Conservation (phyloP, 202 grass and related monocot species). For the Panicum virgatum region DNA sequence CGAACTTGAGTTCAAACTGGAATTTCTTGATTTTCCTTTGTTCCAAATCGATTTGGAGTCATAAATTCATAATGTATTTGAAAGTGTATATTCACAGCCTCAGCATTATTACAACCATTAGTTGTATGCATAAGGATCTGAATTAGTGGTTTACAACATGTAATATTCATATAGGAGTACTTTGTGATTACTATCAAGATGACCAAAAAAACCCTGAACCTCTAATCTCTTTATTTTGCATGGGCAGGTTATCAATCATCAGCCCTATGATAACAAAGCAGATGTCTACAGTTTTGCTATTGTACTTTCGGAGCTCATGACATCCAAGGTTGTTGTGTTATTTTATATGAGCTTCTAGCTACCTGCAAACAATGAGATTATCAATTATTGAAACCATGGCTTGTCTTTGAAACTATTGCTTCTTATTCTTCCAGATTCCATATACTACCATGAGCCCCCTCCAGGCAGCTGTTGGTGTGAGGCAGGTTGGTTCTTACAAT, state of each 20-base stretch:
- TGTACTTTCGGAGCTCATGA: conserved; percentile 81
- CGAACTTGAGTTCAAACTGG: background rate
- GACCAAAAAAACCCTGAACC: background rate
- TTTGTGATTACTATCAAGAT: background rate
- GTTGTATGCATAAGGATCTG: background rate
- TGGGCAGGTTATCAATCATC: conserved; percentile 83
- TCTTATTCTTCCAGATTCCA: conserved; percentile 51
- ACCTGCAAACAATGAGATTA: background rate
- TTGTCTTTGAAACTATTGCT: background rate
- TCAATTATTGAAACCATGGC: background rate
- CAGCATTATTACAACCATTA: background rate
- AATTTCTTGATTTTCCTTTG: background rate
- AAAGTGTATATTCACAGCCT: background rate
- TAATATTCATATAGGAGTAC: background rate
- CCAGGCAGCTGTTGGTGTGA: conserved; percentile 72
- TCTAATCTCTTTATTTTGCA: background rate
- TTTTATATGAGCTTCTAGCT: background rate
- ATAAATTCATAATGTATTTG: background rate
- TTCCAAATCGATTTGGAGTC: background rate
- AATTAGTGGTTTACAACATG: background rate
- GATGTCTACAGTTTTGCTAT: conserved; percentile 84
- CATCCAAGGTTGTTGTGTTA: conserved; percentile 56
- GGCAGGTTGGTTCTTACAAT: conserved; percentile 49
- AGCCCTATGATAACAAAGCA: conserved; percentile 69
- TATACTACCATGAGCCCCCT: conserved; percentile 66